Evolutionary conservation across 345 rosid genomes (phyloP).

Genomic region (Citrus mangshanensis): DNA sequence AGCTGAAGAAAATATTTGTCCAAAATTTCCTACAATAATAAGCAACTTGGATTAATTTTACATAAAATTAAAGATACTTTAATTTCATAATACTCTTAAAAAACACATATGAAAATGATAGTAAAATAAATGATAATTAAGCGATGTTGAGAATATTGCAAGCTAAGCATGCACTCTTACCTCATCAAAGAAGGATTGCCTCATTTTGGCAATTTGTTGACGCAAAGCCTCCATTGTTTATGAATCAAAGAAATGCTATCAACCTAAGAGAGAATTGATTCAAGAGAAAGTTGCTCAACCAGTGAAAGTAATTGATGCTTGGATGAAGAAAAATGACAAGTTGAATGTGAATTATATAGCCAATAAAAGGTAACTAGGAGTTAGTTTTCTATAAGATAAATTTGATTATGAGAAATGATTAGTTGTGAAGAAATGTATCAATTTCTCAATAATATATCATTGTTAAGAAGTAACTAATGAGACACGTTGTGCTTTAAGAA

Average conservation of each 20-base stretch:
- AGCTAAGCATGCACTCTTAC: not conserved
- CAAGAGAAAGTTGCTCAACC: not conserved
- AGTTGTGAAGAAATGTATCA: not conserved
- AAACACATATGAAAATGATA: no score
- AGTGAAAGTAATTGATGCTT: no score
- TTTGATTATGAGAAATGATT: not conserved
- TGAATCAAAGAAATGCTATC: not conserved
- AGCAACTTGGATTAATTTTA: not conserved
- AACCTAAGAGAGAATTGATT: not conserved
- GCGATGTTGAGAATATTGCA: no score
- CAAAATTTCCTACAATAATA: conserved; percentile 25
- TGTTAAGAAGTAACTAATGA: not conserved
- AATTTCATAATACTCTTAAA: no score
- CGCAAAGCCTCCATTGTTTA: not conserved
- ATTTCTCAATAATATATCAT: no score
- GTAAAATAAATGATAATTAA: no score
- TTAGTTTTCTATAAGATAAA: no score
- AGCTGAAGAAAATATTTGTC: conserved; percentile 24
- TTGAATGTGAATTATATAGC: conserved; percentile 7
- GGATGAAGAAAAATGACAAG: not conserved
- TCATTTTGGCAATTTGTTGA: conserved; percentile 1
- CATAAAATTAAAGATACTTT: no score
- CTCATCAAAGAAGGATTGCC: conserved; percentile 29
- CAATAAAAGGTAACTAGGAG: no score
- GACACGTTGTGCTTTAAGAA: not conserved